These are phyloP conservation scores for Pseudotulostoma volvatum DNA, from an alignment of 495 filamentous ascomycete genomes.

Conservation along the genomic window DNA sequence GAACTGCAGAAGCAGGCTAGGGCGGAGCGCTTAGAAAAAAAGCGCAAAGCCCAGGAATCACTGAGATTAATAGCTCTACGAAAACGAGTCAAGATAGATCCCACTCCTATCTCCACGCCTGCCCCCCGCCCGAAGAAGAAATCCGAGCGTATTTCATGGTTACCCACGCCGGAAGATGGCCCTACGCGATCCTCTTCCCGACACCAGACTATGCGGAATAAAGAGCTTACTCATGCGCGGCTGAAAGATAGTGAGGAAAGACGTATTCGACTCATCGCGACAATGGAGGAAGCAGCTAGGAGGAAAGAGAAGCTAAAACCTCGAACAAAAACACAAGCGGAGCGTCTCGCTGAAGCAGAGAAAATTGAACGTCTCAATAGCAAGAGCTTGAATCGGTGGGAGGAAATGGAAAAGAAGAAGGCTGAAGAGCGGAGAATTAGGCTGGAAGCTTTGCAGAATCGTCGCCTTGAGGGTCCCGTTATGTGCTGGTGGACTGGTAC, in stretches of 20 bases:
- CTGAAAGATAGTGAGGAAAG: slow-evolving; percentile 71
- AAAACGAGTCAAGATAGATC: slow-evolving; percentile 51
- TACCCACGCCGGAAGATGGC: slow-evolving; percentile 61
- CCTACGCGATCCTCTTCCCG: slow-evolving; percentile 72
- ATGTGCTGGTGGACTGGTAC: slow-evolving; percentile 87
- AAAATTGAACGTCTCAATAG: slow-evolving; percentile 68
- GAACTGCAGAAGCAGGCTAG: slow-evolving; percentile 43
- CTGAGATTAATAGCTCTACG: slow-evolving; percentile 32
- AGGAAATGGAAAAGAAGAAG: slow-evolving; percentile 72
- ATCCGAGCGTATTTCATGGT: slow-evolving; percentile 78
- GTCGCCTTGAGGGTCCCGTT: slow-evolving; percentile 74
- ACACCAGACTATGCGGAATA: slow-evolving; percentile 66
- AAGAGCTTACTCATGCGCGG: slow-evolving; percentile 64
- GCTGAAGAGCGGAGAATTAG: slow-evolving; percentile 67
- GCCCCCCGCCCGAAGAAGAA: slow-evolving; percentile 73
- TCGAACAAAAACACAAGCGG: slow-evolving; percentile 72
- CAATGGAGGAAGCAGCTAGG: slow-evolving; percentile 78
- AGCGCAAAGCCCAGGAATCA: slow-evolving; percentile 53
- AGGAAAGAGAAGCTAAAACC: slow-evolving; percentile 59
- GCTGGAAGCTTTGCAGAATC: slow-evolving; percentile 69
- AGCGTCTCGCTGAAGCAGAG: slow-evolving; percentile 70
- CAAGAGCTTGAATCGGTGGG: slow-evolving; percentile 88
- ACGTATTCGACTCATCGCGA: slow-evolving; percentile 57
- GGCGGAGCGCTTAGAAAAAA: slow-evolving; percentile 39
- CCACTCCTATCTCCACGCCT: slow-evolving; percentile 30